A percentile compares a stretch with the other conserved stretches of the same genome.
phyloP scores from a whole-genome alignment of 176 grass and related monocot species.

The Areca catechu region DNA sequence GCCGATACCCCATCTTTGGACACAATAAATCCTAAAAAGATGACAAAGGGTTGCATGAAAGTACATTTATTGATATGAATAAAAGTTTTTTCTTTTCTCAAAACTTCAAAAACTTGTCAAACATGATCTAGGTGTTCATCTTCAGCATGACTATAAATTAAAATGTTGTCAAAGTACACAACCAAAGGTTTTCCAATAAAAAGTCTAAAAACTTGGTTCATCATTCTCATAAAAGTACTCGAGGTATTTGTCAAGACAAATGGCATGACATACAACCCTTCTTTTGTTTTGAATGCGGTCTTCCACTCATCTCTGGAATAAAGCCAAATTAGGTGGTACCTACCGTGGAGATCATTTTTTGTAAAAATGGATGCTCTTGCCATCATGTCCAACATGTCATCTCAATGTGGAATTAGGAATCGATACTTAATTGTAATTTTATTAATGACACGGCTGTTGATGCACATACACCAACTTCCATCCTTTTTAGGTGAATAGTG shows the following conservation, averaged over 20 bases:
- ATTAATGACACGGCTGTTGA: too few relatives aligned
- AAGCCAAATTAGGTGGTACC: too few relatives aligned
- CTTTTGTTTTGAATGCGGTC: too few relatives aligned
- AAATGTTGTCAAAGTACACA: conserved; percentile 13
- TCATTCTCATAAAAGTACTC: background rate
- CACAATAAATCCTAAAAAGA: conserved; percentile 2
- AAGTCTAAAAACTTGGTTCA: background rate
- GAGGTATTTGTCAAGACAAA: conserved; percentile 1
- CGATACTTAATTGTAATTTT: too few relatives aligned
- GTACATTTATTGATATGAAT: background rate
- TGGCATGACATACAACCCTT: too few relatives aligned
- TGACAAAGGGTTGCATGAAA: background rate
- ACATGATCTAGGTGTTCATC: background rate
- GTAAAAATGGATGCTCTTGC: too few relatives aligned
- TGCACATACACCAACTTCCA: too few relatives aligned
- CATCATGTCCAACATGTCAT: too few relatives aligned
- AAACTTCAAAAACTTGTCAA: background rate
- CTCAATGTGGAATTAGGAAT: too few relatives aligned
- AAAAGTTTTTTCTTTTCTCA: background rate
- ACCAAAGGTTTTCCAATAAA: background rate
- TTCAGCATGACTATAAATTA: background rate
- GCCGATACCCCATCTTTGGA: background rate
- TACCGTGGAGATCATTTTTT: too few relatives aligned
- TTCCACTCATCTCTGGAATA: too few relatives aligned
- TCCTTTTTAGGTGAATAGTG: too few relatives aligned